phyloP scores from a whole-genome alignment of 352 stramenopile genomes.

The Globisporangium apiculatum region DNA sequence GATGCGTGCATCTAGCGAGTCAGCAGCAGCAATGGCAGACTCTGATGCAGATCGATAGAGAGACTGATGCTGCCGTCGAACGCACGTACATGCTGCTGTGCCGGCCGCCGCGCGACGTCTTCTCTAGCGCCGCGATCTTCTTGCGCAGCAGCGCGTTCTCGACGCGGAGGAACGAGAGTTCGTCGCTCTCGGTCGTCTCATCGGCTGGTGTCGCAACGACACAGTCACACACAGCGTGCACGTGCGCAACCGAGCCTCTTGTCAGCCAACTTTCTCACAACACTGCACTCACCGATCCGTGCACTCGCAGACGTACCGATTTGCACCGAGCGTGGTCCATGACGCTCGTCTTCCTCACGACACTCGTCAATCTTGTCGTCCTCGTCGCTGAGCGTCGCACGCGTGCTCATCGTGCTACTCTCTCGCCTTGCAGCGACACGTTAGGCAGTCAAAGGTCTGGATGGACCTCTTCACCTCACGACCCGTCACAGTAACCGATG shows the following conservation, averaged over 20 bases:
- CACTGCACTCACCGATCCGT: not conserved
- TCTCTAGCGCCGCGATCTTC: conserved; percentile 64
- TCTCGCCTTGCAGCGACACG: not conserved
- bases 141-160: conserved; percentile 68
- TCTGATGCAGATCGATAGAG: too few relatives aligned
- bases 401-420: conserved; percentile 2
- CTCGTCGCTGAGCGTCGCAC: not conserved
- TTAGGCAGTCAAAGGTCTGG: too few relatives aligned
- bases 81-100: not conserved
- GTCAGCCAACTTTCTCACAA: not conserved
- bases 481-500: too few relatives aligned
- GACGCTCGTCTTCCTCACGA: conserved; percentile 9
- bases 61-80: too few relatives aligned
- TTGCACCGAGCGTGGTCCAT: conserved; percentile 22
- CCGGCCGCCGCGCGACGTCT: conserved; percentile 22
- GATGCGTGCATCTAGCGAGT: too few relatives aligned
- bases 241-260: not conserved
- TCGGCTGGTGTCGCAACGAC: conserved; percentile 9
- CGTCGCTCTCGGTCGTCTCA: conserved; percentile 21
- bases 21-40: not conserved
- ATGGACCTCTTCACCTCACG: too few relatives aligned
- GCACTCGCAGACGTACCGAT: conserved; percentile 23
- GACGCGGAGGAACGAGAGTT: conserved; percentile 39
- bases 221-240: not conserved
- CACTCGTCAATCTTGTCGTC: conserved; percentile 6